Base-by-base conservation (phyloP, 2,329 filamentous ascomycete species). In the Aspergillus amoenus region DNA sequence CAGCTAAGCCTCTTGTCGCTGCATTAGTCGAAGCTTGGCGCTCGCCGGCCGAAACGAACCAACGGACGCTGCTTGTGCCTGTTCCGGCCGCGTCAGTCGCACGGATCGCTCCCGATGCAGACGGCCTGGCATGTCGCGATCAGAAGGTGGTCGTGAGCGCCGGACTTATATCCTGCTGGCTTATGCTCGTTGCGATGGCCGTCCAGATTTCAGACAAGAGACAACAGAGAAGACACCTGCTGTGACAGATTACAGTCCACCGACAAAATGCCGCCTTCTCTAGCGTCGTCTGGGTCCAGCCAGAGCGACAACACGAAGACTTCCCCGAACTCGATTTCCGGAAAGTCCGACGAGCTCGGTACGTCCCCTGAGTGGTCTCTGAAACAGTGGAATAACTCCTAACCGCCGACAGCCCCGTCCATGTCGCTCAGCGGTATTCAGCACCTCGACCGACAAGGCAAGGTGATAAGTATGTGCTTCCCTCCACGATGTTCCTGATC, bases 281-380 rank as follows among this genome's bases (percentile, higher is more conserved):
- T 51, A 17, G 46, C 49, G 13, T 57, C 53, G 12, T 46, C 53
- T 15, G 30, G 42, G 27, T 54, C 55, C 11, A 49, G 41, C 43
- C 37, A 55, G 27, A 61, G 61, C 54, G 67, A 52, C 43, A 57
- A 56, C 11, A 18, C 39, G 9, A 58, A 58, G 34, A 53, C 40
- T 39, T 48, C 60, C 40, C 62, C 55, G 27, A 3, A 39, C 5
- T 66, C 68, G 15, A 52, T 91, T 66, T 87, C 90, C 65, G 87
- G 82, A 72, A 95, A 94, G 80, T 89, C 91, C 34, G 91, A 96
- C 73, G 92, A 96, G 74, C 92, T 93, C 61, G 84, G 92, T 96
- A 80, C 68, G 89, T 30, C 27, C 3, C 27, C 27, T 30, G 27
- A 9, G 27, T 83, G 55, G 32, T 32, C 22, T 24, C 34, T 48